These are phyloP conservation scores for Vaccinium corymbosum DNA, from an alignment of 148 eudicot genomes.

Conservation along the genomic window DNA sequence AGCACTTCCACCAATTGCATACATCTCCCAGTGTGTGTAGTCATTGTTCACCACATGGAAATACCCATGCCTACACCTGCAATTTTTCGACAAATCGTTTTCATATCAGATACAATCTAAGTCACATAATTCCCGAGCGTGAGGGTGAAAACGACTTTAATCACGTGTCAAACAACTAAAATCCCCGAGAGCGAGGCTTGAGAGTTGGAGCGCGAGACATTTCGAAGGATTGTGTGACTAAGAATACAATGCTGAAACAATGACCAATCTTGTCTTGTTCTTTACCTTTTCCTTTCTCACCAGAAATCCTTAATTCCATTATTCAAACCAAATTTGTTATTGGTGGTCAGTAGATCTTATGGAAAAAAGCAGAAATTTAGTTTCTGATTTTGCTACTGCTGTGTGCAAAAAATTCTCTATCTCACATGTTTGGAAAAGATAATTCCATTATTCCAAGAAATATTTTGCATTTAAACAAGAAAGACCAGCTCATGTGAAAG, in stretches of 20 bases:
- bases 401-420: neutral
- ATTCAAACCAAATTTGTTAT: neutral
- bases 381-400: neutral
- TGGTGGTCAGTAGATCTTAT: neutral
- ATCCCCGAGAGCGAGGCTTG: too few relatives aligned
- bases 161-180: too few relatives aligned
- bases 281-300: neutral
- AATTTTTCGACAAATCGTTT: neutral
- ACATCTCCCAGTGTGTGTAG: conserved; percentile 99
- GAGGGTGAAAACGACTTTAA: too few relatives aligned
- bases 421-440: neutral
- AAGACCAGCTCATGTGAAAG: neutral
- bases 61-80: conserved; percentile 93
- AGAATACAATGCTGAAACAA: neutral
- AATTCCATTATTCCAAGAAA: neutral
- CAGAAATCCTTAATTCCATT: neutral
- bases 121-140: too few relatives aligned
- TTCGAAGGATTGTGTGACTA: too few relatives aligned
- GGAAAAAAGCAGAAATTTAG: neutral
- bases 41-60: conserved; percentile 97
- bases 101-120: neutral
- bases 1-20: conserved; percentile 94
- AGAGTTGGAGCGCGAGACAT: too few relatives aligned
- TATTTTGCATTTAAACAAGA: neutral
- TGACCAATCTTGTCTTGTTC: neutral